Conservation (phyloP, 2,329 filamentous ascomycete species). For the Aureobasidium sp. region DNA sequence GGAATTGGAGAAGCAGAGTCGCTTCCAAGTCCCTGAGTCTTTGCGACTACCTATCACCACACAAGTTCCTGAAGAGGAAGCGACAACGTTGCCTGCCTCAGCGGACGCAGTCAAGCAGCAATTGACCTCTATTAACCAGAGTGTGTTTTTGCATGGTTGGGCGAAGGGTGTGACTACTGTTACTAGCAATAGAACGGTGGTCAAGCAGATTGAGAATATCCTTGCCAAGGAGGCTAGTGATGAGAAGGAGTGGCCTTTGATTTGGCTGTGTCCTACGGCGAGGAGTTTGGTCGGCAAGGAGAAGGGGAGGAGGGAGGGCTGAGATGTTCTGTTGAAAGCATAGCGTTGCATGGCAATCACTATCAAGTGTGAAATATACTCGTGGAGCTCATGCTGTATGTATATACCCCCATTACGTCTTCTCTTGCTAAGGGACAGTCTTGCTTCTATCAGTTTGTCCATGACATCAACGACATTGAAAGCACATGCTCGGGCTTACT, state of each 20-base stretch:
- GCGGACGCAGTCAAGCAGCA: slow-evolving; percentile 36
- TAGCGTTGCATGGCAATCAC: too few relatives aligned
- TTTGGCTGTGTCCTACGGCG: slow-evolving; percentile 58
- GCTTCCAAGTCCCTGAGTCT: background rate
- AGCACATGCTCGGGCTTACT: too few relatives aligned
- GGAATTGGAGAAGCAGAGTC: background rate
- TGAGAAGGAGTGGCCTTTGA: slow-evolving; percentile 46
- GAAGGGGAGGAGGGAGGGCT: slow-evolving; percentile 27
- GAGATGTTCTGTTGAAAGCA: too few relatives aligned
- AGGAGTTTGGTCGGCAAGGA: slow-evolving; percentile 60
- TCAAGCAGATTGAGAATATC: slow-evolving; percentile 53
- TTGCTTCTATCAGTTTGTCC: too few relatives aligned
- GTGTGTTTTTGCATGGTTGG: slow-evolving; percentile 69
- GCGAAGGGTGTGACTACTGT: slow-evolving; percentile 53
- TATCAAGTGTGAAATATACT: too few relatives aligned
- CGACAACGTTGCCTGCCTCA: slow-evolving; percentile 34
- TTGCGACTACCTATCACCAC: slow-evolving; percentile 50
- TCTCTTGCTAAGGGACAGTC: too few relatives aligned
- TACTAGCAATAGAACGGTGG: slow-evolving; percentile 60
- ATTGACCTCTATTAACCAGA: slow-evolving; percentile 54
- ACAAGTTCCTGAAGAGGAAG: slow-evolving; percentile 10
- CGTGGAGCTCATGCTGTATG: too few relatives aligned
- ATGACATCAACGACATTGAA: too few relatives aligned
- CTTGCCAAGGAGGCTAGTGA: slow-evolving; percentile 45
- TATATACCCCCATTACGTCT: too few relatives aligned